Evolutionary conservation across 306 rosid species (phyloP), one percentile per base, ranked within the genome.

Genomic region (Lathyrus tuberosus): DNA sequence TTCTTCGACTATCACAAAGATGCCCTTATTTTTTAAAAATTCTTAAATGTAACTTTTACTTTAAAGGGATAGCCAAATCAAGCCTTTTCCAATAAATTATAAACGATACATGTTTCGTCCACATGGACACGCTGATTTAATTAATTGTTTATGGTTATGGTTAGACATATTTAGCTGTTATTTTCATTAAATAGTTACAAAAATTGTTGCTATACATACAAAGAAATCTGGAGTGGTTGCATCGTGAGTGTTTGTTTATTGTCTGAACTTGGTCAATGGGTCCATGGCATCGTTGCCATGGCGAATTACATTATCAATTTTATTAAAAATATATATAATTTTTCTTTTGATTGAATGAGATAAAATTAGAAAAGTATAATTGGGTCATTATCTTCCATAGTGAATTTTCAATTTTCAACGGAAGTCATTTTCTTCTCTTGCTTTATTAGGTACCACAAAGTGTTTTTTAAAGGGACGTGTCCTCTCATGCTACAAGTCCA

Each of bases 221-320:
- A 67, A 60, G 58, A 67, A 78, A 72, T 73, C 46, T 42, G 67
- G 71, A 73, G 79, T 73, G 17, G 79, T 79, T 79, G 73, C 26
- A 78, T 58, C 69, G 10, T 47, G 22, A 65, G 62, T 67, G 71
- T 67, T 20, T 67, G 67, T 67, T 73, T 67, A 22, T 78, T 78
- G 82, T 73, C 71, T 69, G 58, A 5, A 73, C 54, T 73, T 22
- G 51, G 71, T 15, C 44, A 46, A 5, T 73, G 54, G 75, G 78
- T 47, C 74, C 78, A 38, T 62, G 3, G 6, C 5, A 22, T 26
- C 62, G 54, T 31, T 41, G 8, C 30, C n/a, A 61, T 15, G 30
- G 8, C 46, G 5, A 17, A 18, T 59, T 67, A 16, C n/a, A 58
- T 15, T 30, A 38, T 18, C 17, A 58, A 16, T 48, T 35, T 64